Evolutionary conservation across 2,329 filamentous ascomycete genomes (phyloP), one percentile per base, ranked within the genome.

Genomic region (Colletotrichum tofieldiae): DNA sequence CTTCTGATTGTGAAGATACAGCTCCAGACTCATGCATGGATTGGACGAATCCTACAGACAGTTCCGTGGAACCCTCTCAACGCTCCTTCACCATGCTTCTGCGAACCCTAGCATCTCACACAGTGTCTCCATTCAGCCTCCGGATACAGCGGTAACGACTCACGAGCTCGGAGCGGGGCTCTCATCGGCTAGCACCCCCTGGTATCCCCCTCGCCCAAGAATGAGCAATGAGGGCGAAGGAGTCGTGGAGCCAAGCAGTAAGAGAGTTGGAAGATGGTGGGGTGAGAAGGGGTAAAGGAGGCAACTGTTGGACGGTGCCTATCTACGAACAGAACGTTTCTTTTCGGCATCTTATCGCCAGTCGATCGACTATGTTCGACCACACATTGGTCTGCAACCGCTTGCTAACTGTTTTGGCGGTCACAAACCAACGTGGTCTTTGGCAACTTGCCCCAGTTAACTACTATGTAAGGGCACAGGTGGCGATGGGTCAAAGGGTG

Each of bases 241-340:
- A n/a, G 4, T 47, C 5, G 45, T 18, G 51, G 26, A 8, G 39
- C 23, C 39, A 23, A 16, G 54, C 11, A 58, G 29, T 9, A 9
- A 45, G 59, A 23, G 14, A 41, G 52, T 35, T 29, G 60, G n/a
- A 41, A 35, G 58, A 39, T 47, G 39, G 45, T 12, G 23, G 51
- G 11, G 45, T 47, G 54, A 47, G 23, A 47, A 55, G 45, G 45
- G 26, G 56, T 37, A 63, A 56, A 63, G 47, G 37, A 55, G 41
- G 45, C 23, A 65, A 47, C 43, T 37, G 60, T 43, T 51, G 43
- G 51, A 39, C 26, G 4, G 8, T 18, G 20, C 12, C 11, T 41
- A 5, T 62, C 23, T 6, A 61, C 23, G 26, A 39, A 47, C 26
- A 45, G 43, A 23, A 32, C 20, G n/a, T 63, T 41, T 20, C 45